These are phyloP conservation scores for Aspergillus quadricinctus DNA, from an alignment of 2,329 filamentous ascomycete species.

Conservation along the genomic window DNA sequence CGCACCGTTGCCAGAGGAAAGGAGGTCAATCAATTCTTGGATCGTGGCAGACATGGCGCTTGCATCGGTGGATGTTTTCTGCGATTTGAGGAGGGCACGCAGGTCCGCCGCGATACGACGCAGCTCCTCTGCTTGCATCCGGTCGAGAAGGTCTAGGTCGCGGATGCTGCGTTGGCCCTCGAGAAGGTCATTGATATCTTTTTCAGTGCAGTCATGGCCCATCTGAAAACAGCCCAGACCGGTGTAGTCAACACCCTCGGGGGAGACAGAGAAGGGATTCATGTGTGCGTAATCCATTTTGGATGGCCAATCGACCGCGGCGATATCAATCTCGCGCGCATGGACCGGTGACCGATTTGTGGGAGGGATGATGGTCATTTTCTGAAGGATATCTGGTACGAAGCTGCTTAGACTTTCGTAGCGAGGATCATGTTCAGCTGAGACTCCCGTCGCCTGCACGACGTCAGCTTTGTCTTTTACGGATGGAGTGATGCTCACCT, in stretches of 20 bases:
- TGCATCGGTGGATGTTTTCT: not conserved
- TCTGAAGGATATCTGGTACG: conserved; percentile 4
- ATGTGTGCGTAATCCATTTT: conserved; percentile 8
- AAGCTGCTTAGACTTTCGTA: conserved; percentile 7
- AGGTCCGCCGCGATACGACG: conserved; percentile 14
- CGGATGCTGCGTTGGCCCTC: conserved; percentile 18
- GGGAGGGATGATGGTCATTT: conserved; percentile 4
- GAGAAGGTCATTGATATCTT: conserved; percentile 21
- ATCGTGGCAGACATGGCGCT: not conserved
- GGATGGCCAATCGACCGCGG: conserved; percentile 11
- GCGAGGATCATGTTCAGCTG: not conserved
- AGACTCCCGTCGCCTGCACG: not conserved
- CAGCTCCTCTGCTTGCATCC: conserved; percentile 15
- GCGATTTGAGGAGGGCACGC: conserved; percentile 10
- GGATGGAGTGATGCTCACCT: not conserved
- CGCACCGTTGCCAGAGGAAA: conserved; percentile 2
- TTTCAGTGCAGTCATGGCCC: conserved; percentile 17
- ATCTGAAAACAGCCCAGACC: conserved; percentile 27
- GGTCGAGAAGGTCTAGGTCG: conserved; percentile 19
- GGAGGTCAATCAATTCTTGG: conserved; percentile 7
- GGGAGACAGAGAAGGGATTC: conserved; percentile 19
- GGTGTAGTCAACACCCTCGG: conserved; percentile 16
- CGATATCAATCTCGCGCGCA: conserved; percentile 9
- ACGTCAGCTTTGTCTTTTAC: not conserved
- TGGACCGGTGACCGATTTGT: not conserved